A percentile compares a stretch with the other conserved stretches of the same genome.
Evolutionary conservation across 345 rosid genomes (phyloP).

Genomic region (Streptanthus diversifolius): DNA sequence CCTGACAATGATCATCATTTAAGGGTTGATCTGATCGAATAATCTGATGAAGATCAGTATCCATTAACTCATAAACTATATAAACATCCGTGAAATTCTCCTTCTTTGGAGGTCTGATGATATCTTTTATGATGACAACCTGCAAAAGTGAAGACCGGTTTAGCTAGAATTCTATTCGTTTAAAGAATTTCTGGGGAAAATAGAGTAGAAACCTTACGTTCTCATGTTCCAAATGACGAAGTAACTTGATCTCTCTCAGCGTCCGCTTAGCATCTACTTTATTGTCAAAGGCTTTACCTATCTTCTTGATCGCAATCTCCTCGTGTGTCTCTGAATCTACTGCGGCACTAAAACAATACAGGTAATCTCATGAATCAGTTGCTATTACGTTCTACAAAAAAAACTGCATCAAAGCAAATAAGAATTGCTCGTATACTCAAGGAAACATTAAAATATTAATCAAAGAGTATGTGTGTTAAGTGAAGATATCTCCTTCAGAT

Average conservation of each 20-base stretch:
- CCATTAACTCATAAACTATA: conserved; percentile 57
- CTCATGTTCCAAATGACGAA: conserved; percentile 52
- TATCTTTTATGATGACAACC: conserved; percentile 50
- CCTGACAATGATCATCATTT: conserved; percentile 60
- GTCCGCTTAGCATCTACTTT: conserved; percentile 57
- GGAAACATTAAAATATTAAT: too few species aligned
- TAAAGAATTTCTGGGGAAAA: not conserved
- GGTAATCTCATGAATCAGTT: not conserved
- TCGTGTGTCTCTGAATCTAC: conserved; percentile 47
- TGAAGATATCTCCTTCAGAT: not conserved
- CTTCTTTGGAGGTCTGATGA: conserved; percentile 51
- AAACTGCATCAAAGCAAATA: not conserved
- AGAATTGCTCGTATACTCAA: too few species aligned
- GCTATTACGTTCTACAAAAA: not conserved
- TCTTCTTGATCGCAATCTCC: conserved; percentile 58
- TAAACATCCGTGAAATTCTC: conserved; percentile 53
- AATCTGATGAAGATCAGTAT: conserved; percentile 60
- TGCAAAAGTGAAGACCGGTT: conserved; percentile 8
- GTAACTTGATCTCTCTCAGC: conserved; percentile 57
- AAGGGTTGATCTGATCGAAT: conserved; percentile 51
- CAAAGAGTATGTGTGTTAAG: too few species aligned
- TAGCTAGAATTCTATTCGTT: not conserved
- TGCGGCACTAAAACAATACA: conserved; percentile 47
- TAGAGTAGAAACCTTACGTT: conserved; percentile 13
- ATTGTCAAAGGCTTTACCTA: conserved; percentile 54